Conservation (phyloP, 352 stramenopile genomes). For the Thraustochytrium sp. region DNA sequence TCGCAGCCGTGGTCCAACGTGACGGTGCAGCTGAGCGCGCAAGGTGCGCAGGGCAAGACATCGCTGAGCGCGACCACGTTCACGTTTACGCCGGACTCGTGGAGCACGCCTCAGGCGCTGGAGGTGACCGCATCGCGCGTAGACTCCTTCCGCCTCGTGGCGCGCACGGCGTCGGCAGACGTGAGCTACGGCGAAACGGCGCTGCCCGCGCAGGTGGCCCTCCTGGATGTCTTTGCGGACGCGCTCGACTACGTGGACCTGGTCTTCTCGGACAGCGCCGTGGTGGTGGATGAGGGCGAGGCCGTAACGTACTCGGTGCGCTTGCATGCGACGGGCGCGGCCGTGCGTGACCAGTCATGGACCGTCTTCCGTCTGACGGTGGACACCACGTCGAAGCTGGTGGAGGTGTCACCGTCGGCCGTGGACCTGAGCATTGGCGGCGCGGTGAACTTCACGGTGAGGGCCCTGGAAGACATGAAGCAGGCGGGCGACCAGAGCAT, state of each 20-base stretch:
- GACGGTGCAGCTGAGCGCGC: neutral
- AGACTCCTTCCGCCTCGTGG: neutral
- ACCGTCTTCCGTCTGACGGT: neutral
- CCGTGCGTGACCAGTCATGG: neutral
- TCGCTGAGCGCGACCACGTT: neutral
- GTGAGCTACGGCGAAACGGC: neutral
- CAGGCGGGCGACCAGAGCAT: neutral
- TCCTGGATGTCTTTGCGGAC: neutral
- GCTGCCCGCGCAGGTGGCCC: neutral
- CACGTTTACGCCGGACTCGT: neutral
- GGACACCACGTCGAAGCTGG: neutral
- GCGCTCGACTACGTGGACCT: neutral
- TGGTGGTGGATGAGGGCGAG: neutral
- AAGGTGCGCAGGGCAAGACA: neutral
- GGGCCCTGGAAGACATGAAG: neutral
- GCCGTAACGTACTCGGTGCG: neutral
- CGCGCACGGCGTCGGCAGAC: neutral
- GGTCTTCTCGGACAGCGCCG: neutral
- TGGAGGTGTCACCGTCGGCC: neutral
- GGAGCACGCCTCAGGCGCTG: neutral
- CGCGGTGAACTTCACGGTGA: neutral
- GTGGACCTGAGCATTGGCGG: neutral
- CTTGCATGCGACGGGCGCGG: neutral
- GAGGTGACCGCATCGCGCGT: neutral
- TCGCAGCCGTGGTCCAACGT: slow-evolving; percentile 1